phyloP scores from a whole-genome alignment of 2,329 filamentous ascomycete genomes.

The Penicillium expansum region DNA sequence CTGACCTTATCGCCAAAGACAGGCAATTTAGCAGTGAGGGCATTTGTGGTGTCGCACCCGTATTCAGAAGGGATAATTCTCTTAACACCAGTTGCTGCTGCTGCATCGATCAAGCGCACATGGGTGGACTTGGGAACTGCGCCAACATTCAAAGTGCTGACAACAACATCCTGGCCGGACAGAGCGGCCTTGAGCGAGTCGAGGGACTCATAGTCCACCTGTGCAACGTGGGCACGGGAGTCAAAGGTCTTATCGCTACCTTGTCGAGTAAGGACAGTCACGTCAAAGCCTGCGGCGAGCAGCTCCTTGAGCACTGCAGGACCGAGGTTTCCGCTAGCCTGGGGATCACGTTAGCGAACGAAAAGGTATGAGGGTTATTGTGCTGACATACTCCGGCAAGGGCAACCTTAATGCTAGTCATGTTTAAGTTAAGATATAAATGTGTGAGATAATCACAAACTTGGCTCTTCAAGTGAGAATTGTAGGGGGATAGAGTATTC shows the following conservation, averaged over 20 bases:
- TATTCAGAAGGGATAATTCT: slow-evolving; percentile 39
- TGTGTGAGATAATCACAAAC: neutral
- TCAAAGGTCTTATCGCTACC: slow-evolving; percentile 9
- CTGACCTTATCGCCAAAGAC: slow-evolving; percentile 34
- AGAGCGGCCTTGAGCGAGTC: slow-evolving; percentile 26
- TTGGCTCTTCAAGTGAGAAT: neutral
- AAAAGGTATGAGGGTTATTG: neutral
- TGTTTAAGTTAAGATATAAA: neutral
- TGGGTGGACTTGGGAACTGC: slow-evolving; percentile 6
- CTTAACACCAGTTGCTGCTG: slow-evolving; percentile 29
- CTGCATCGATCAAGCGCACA: slow-evolving; percentile 31
- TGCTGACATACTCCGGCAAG: slow-evolving; percentile 1
- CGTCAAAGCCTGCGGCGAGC: slow-evolving; percentile 24
- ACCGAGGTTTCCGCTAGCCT: slow-evolving; percentile 33
- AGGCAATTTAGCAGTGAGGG: slow-evolving; percentile 24
- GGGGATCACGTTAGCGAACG: neutral
- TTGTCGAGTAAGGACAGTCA: slow-evolving; percentile 28
- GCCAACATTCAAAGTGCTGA: slow-evolving; percentile 21
- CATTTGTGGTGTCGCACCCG: slow-evolving; percentile 32
- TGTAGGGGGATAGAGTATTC: neutral
- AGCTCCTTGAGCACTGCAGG: slow-evolving; percentile 27
- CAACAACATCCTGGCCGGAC: slow-evolving; percentile 29
- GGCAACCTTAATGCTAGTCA: slow-evolving; percentile 3
- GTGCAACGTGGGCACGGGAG: slow-evolving; percentile 11
- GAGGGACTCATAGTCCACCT: slow-evolving; percentile 32